Evolutionary conservation across 208 protist species (phyloP).

Genomic region (Leishmania lainsoni): DNA sequence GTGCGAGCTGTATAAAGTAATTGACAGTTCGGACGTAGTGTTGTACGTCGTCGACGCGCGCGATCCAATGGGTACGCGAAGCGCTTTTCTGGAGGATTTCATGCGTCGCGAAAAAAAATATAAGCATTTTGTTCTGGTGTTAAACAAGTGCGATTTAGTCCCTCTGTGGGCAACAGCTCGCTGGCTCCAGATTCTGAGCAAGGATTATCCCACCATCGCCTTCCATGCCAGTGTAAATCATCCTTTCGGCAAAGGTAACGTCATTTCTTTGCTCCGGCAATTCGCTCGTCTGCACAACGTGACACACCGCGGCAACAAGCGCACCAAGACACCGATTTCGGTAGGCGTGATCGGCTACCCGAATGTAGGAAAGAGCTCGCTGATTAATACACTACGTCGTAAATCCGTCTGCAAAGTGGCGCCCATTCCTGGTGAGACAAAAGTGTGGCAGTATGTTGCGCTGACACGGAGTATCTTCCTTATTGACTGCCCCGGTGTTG

Average conservation of each 20-base stretch:
- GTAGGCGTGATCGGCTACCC: slow-evolving; percentile 98
- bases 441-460: slow-evolving; percentile 99
- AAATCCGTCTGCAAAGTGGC: slow-evolving; percentile 99
- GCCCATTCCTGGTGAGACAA: slow-evolving; percentile 99
- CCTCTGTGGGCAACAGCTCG: slow-evolving; percentile 98
- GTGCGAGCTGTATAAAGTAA: slow-evolving; percentile 99
- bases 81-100: slow-evolving; percentile 92
- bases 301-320: slow-evolving; percentile 83
- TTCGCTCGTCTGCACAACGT: slow-evolving; percentile 93
- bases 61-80: slow-evolving; percentile 99
- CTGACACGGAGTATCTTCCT: slow-evolving; percentile 98
- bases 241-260: slow-evolving; percentile 99
- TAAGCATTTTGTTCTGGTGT: slow-evolving; percentile 99
- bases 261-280: slow-evolving; percentile 99
- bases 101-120: slow-evolving; percentile 96
- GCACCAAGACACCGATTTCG: slow-evolving; percentile 89
- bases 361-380: slow-evolving; percentile 99
- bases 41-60: slow-evolving; percentile 98
- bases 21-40: slow-evolving; percentile 99
- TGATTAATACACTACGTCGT: slow-evolving; percentile 99
- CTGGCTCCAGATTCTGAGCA: slow-evolving; percentile 97
- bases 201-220: slow-evolving; percentile 99
- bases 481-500: slow-evolving; percentile 99
- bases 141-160: slow-evolving; percentile 99
- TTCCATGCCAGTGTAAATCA: slow-evolving; percentile 99